A percentile compares a stretch with the other conserved stretches of the same genome.
Conservation (phyloP, 2,329 filamentous ascomycete genomes). For the Botrytis byssoidea region DNA sequence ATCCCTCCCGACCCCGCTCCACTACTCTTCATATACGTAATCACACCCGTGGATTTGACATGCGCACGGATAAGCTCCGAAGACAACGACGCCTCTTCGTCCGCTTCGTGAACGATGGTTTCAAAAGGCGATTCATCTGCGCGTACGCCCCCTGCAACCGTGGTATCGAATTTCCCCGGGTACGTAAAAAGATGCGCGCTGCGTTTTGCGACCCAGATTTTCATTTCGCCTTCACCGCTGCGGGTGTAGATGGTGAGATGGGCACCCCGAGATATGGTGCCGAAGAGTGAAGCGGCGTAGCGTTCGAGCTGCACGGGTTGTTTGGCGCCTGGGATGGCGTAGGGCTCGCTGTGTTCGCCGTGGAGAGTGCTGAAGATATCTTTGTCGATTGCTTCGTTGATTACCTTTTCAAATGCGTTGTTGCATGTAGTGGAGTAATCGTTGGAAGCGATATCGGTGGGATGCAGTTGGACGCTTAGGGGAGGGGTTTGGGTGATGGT, state of each 20-base stretch:
- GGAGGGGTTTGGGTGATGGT: conserved; percentile 36
- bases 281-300: conserved; percentile 50
- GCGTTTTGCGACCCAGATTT: conserved; percentile 70
- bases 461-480: conserved; percentile 38
- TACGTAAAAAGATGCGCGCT: conserved; percentile 68
- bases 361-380: conserved; percentile 35
- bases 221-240: conserved; percentile 44
- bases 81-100: conserved; percentile 69
- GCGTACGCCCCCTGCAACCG: conserved; percentile 73
- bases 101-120: conserved; percentile 67
- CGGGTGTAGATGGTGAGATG: conserved; percentile 64
- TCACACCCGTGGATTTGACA: conserved; percentile 54
- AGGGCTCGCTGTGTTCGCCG: conserved; percentile 23
- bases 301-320: conserved; percentile 21
- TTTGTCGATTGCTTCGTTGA: conserved; percentile 45
- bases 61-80: conserved; percentile 53
- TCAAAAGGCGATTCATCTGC: conserved; percentile 63
- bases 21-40: conserved; percentile 61
- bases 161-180: conserved; percentile 72
- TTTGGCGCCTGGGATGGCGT: conserved; percentile 2
- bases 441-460: conserved; percentile 34
- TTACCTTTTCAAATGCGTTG: conserved; percentile 36
- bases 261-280: conserved; percentile 61
- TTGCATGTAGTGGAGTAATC: conserved; percentile 42
- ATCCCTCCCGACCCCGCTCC: conserved; percentile 52